Evolutionary conservation across 768 basidiomycete genomes (phyloP).

Genomic region (Lyophyllum semitale): DNA sequence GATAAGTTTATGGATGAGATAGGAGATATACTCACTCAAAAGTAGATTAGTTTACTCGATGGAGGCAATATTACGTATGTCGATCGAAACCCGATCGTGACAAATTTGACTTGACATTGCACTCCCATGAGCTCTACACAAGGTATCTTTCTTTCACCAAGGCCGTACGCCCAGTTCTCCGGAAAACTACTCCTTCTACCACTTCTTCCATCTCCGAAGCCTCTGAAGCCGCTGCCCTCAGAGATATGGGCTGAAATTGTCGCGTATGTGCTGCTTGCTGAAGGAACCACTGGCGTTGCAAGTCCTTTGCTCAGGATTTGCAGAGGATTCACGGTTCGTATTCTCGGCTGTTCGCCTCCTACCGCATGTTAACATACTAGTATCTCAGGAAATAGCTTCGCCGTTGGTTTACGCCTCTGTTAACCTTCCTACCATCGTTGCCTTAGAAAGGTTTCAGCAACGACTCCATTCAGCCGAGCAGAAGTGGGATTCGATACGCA

Average conservation of each 20-base stretch:
- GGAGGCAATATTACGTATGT: background rate
- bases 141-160: slow-evolving; percentile 59
- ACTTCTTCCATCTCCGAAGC: slow-evolving; percentile 57
- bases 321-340: slow-evolving; percentile 46
- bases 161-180: slow-evolving; percentile 61
- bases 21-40: too few relatives aligned
- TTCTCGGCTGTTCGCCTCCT: background rate
- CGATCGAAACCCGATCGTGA: background rate
- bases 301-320: slow-evolving; percentile 43
- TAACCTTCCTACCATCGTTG: slow-evolving; percentile 38
- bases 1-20: slow-evolving; percentile 77
- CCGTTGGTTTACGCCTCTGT: slow-evolving; percentile 69
- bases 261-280: slow-evolving; percentile 32
- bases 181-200: slow-evolving; percentile 69
- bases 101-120: background rate
- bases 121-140: slow-evolving; percentile 34
- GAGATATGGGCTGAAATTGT: slow-evolving; percentile 77
- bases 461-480: slow-evolving; percentile 64
- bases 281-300: slow-evolving; percentile 23
- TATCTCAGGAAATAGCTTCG: slow-evolving; percentile 57
- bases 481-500: slow-evolving; percentile 85
- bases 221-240: slow-evolving; percentile 56
- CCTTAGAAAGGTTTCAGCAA: slow-evolving; percentile 60
- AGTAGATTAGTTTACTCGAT: too few relatives aligned
- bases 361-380: background rate